A percentile compares a stretch with the other conserved stretches of the same genome.
Evolutionary conservation across 2,329 filamentous ascomycete genomes (phyloP).

Genomic region (Penicillium sp.): DNA sequence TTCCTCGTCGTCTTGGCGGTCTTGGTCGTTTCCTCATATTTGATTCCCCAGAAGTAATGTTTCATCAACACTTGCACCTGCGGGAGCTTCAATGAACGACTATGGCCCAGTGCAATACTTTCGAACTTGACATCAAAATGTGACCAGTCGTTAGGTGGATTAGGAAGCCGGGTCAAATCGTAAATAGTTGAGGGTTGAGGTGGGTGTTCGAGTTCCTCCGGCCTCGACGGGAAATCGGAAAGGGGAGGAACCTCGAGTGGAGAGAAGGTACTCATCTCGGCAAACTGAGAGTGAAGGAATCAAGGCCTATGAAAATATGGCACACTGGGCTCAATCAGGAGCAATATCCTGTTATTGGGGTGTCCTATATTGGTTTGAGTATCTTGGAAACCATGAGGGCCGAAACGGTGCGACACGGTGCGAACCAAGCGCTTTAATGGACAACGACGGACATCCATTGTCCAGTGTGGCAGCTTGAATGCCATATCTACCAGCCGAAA

Average conservation of each 20-base stretch:
- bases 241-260: neutral
- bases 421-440: conserved; percentile 3
- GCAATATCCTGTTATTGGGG: neutral
- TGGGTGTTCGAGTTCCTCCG: conserved; percentile 3
- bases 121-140: conserved; percentile 1
- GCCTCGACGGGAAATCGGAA: neutral
- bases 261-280: neutral
- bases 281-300: neutral
- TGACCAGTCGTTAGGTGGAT: conserved; percentile 8
- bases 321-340: neutral
- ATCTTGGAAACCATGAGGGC: neutral
- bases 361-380: neutral
- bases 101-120: neutral
- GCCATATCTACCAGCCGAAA: neutral
- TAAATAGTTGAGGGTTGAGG: neutral
- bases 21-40: neutral
- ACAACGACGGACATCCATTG: neutral
- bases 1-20: conserved; percentile 1
- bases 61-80: conserved; percentile 6
- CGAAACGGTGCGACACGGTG: neutral
- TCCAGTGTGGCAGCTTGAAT: neutral
- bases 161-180: conserved; percentile 5
- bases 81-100: neutral
- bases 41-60: conserved; percentile 25
- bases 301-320: neutral